Evolutionary conservation across 345 rosid genomes (phyloP).

Genomic region (Linum lewisii): DNA sequence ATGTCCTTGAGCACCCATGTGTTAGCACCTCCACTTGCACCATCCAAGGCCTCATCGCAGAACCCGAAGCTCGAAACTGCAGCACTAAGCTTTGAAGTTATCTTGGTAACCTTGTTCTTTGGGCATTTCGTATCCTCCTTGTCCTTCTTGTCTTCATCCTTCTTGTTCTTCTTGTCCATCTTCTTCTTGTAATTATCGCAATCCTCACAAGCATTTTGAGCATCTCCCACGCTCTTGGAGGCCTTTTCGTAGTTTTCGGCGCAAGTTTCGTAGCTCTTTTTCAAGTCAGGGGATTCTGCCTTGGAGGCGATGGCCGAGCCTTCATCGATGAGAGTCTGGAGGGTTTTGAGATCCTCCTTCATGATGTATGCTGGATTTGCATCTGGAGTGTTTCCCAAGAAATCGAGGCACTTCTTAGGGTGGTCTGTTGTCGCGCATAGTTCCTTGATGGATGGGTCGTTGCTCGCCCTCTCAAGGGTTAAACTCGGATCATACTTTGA

Average conservation of each 20-base stretch:
- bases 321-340: background rate
- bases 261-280: background rate
- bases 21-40: background rate
- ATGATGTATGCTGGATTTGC: background rate
- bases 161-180: too few relatives aligned
- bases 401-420: background rate
- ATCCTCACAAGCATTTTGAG: background rate
- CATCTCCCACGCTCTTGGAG: background rate
- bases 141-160: too few relatives aligned
- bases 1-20: background rate
- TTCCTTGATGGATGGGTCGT: background rate
- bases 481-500: background rate
- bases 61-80: background rate
- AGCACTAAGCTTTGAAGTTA: background rate
- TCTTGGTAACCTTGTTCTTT: background rate
- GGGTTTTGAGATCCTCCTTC: background rate
- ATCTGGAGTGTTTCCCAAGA: background rate
- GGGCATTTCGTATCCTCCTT: background rate
- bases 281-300: background rate
- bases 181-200: background rate
- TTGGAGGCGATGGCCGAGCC: background rate
- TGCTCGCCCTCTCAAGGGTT: background rate
- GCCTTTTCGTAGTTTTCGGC: background rate
- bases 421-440: background rate
- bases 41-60: background rate